Percentiles rank a stretch among this genome's conserved stretches.
phyloP scores from a whole-genome alignment of 148 eudicot species.

The Chenopodium formosanum region DNA sequence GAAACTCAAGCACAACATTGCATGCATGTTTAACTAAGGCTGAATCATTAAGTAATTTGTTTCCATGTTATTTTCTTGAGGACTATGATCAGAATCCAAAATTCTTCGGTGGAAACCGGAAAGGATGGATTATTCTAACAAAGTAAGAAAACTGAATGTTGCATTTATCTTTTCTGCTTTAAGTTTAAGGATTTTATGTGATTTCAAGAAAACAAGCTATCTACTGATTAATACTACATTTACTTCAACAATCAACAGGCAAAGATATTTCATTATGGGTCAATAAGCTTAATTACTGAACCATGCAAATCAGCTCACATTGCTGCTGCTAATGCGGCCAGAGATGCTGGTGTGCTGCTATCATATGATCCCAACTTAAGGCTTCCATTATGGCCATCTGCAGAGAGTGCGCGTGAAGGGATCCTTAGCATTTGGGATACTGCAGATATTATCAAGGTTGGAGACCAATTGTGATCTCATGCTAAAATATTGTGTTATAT shows the following conservation, averaged over 20 bases:
- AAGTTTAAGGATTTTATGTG: not conserved
- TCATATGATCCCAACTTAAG: conserved; percentile 97
- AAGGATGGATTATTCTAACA: not conserved
- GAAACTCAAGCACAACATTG: not conserved
- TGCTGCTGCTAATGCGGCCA: conserved; percentile 87
- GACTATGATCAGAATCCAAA: not conserved
- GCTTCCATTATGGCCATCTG: conserved; percentile 96
- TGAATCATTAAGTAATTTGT: not conserved
- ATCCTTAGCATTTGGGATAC: conserved; percentile 92
- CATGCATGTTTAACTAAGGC: not conserved
- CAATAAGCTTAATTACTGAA: conserved; percentile 92
- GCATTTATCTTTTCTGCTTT: not conserved
- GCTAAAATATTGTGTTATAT: not conserved
- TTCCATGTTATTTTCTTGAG: not conserved
- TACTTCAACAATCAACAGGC: conserved; percentile 70
- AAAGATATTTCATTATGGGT: conserved; percentile 90
- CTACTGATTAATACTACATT: not conserved
- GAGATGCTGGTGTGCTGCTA: conserved; percentile 85
- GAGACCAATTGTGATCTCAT: not conserved
- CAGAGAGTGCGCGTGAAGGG: conserved; percentile 85
- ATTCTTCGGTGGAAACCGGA: not conserved
- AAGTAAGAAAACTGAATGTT: not conserved
- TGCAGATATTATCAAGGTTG: conserved; percentile 94
- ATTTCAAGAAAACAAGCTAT: not conserved
- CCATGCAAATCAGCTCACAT: conserved; percentile 94